Percentiles rank a stretch among this genome's conserved stretches.
These are phyloP conservation scores for Epichloe festucae DNA, from an alignment of 2,329 filamentous ascomycete species.

Conservation along the genomic window DNA sequence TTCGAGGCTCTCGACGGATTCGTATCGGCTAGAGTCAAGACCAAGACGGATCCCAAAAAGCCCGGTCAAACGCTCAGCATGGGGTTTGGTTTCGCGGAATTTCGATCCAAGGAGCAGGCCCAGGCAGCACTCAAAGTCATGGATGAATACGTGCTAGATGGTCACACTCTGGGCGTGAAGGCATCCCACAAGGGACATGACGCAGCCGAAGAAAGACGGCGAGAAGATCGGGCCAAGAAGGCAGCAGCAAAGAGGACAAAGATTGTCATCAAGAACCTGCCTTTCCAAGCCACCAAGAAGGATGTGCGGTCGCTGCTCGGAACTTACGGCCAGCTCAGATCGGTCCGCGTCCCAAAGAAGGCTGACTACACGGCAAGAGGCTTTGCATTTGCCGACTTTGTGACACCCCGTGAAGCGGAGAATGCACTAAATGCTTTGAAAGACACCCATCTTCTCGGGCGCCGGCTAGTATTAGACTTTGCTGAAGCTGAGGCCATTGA, in stretches of 20 bases:
- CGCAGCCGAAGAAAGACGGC: conserved; percentile 73
- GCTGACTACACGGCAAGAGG: conserved; percentile 80
- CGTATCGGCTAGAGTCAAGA: conserved; percentile 80
- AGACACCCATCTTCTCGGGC: conserved; percentile 85
- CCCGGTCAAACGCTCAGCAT: conserved; percentile 82
- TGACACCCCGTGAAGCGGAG: conserved; percentile 75
- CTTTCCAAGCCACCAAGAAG: conserved; percentile 92
- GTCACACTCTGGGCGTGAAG: conserved; percentile 73
- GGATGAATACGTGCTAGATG: conserved; percentile 79
- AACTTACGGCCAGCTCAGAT: conserved; percentile 82
- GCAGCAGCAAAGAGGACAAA: conserved; percentile 66
- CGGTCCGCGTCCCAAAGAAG: conserved; percentile 89
- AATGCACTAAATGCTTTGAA: conserved; percentile 84
- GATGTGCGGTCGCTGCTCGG: conserved; percentile 78
- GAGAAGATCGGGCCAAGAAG: conserved; percentile 75
- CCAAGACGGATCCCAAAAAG: conserved; percentile 83
- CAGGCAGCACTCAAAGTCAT: conserved; percentile 71
- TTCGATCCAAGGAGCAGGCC: conserved; percentile 64
- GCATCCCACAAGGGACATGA: conserved; percentile 78
- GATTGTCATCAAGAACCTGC: conserved; percentile 95
- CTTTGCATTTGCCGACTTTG: conserved; percentile 95
- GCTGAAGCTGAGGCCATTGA: conserved; percentile 80
- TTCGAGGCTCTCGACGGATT: conserved; percentile 82
- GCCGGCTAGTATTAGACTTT: conserved; percentile 82
- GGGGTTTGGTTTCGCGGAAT: conserved; percentile 94